phyloP scores from a whole-genome alignment of 805 yeast species.

The Wickerhamomyces canadensis region DNA sequence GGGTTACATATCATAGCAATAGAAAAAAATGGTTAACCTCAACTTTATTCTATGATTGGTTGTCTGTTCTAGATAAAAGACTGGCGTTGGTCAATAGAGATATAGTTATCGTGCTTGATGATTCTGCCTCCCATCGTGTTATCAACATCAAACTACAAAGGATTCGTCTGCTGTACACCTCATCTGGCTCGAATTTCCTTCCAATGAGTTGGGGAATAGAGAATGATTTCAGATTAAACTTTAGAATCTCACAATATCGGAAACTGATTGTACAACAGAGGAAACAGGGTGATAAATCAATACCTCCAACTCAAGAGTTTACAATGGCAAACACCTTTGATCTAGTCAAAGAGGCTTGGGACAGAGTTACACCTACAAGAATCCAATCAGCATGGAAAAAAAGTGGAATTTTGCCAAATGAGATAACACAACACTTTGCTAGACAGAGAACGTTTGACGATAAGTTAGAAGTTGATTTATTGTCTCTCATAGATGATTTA shows the following conservation, averaged over 20 bases:
- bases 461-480: constrained; percentile 35
- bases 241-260: constrained; percentile 51
- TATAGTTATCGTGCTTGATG: constrained; percentile 52
- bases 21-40: constrained; percentile 60
- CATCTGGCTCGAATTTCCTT: constrained; percentile 35
- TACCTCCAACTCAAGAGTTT: constrained; percentile 40
- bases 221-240: constrained; percentile 54
- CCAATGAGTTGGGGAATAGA: constrained; percentile 63
- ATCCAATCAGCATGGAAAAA: constrained; percentile 40
- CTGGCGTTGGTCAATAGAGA: constrained; percentile 42
- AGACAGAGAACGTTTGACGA: constrained; percentile 29
- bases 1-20: constrained; percentile 52
- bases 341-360: constrained; percentile 56
- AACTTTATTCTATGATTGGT: constrained; percentile 56
- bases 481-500: constrained; percentile 39
- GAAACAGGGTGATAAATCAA: constrained; percentile 10
- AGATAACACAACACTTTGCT: constrained; percentile 23
- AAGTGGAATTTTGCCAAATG: constrained; percentile 34
- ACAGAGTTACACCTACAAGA: constrained; percentile 29
- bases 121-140: constrained; percentile 57
- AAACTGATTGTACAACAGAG: constrained; percentile 26
- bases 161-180: constrained; percentile 34
- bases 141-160: constrained; percentile 44
- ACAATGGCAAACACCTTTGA: constrained; percentile 53
- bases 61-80: constrained; percentile 54